Base-by-base conservation (phyloP, 225 moss, liverwort and hornwort genomes). In the Polytrichum formosum region DNA sequence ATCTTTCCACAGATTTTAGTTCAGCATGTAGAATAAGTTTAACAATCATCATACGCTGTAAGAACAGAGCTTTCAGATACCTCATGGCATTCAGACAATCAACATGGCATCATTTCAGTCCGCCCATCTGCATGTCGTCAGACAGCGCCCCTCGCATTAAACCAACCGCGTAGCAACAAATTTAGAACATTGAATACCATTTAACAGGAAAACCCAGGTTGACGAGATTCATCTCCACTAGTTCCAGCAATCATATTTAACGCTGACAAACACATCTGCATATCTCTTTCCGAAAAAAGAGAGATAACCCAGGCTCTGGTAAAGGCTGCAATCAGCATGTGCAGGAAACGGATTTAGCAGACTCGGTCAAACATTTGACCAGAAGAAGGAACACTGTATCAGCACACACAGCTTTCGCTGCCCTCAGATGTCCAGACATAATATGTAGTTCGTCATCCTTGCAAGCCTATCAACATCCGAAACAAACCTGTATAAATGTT, bases 341-440 rank as follows among this genome's bases (percentile, higher is more conserved):
- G 30, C 30, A 30, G 7, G 31, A 31, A 54, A 4, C 28, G 80
- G 75, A 1, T 1, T 56, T n/a, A 0, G 1, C 4, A 20, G n/a
- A 1, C 18, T 56, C 18, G 6, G 4, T 4, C 1, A 56, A 56
- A 18, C 1, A 1, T 7, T 56, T 23, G 78, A 79, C 76, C 79
- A 81, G 79, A 66, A 26, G 37, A 33, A n/a, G 1, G 23, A 56
- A 78, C 68, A 72, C 68, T 0, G 6, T 18, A 71, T 74, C 76
- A 26, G 76, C 79, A 85, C 65, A 28, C 68, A 28, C 74, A 72
- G 54, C 28, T 18, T 31, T 4, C 20, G 18, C 71, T 53, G 71
- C 3, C 69, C 59, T 85, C 20, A 66, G 76, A 82, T 37, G 79
- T 82, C 74, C 81, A 82, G 79, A 79, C 79, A 81, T 79, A 85